Evolutionary conservation across 1,284 basidiomycete species (phyloP).

Genomic region (Ustilago vetiveriae): DNA sequence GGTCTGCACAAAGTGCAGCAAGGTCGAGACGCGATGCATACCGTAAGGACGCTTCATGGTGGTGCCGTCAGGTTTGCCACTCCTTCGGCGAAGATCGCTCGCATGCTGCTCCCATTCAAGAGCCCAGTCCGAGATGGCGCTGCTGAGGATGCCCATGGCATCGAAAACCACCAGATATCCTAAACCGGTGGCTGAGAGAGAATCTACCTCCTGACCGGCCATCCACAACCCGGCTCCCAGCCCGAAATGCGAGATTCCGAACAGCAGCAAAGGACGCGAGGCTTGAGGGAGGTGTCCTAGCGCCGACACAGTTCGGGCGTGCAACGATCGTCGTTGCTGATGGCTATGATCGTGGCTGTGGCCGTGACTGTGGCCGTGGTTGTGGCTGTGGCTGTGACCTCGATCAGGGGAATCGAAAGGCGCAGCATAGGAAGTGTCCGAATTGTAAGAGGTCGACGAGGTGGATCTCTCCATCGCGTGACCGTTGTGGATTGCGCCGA

Average conservation of each 20-base stretch:
- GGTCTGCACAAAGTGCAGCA: slow-evolving; percentile 84
- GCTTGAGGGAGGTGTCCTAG: slow-evolving; percentile 65
- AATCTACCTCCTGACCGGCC: slow-evolving; percentile 87
- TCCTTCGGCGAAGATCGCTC: slow-evolving; percentile 23
- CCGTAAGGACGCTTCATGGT: slow-evolving; percentile 69
- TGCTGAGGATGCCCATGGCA: slow-evolving; percentile 69
- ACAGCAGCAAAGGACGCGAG: slow-evolving; percentile 68
- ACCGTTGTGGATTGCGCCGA: slow-evolving; percentile 16
- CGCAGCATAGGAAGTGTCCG: slow-evolving; percentile 20
- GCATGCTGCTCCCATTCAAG: slow-evolving; percentile 42
- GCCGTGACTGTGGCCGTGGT: slow-evolving; percentile 7
- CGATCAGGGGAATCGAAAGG: not conserved
- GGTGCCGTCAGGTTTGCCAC: slow-evolving; percentile 24
- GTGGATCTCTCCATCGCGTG: slow-evolving; percentile 34
- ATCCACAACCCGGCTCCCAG: slow-evolving; percentile 80
- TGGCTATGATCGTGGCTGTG: slow-evolving; percentile 24
- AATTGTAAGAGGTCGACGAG: slow-evolving; percentile 24
- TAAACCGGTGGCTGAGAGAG: slow-evolving; percentile 84
- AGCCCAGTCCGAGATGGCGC: slow-evolving; percentile 41
- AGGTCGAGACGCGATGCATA: slow-evolving; percentile 77
- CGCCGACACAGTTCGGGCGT: slow-evolving; percentile 27
- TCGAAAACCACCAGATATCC: slow-evolving; percentile 98
- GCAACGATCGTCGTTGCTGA: slow-evolving; percentile 20
- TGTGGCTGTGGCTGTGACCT: slow-evolving; percentile 11
- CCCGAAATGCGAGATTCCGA: slow-evolving; percentile 69